Evolutionary conservation across 345 rosid species (phyloP).

Genomic region (Angophora floribunda): DNA sequence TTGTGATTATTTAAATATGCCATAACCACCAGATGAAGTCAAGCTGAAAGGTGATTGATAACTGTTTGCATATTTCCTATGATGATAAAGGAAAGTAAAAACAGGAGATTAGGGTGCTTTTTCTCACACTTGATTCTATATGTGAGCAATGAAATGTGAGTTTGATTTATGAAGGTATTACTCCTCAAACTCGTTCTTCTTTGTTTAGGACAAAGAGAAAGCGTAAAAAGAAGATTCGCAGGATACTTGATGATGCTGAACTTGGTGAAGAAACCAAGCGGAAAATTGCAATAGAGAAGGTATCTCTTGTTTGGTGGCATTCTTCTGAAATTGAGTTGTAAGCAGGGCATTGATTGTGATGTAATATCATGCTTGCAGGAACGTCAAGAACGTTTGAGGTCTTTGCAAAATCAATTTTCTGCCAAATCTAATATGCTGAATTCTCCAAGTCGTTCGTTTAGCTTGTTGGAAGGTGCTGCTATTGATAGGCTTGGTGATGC

Average conservation of each 20-base stretch:
- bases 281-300: constrained; percentile 98
- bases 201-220: constrained; percentile 52
- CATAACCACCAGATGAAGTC: not conserved
- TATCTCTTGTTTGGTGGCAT: constrained; percentile 6
- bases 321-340: not conserved
- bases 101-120: not conserved
- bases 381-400: constrained; percentile 92
- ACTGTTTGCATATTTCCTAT: not conserved
- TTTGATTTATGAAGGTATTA: not conserved
- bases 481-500: constrained; percentile 84
- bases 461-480: constrained; percentile 49
- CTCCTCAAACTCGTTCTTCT: constrained; percentile 5
- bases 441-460: constrained; percentile 31
- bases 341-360: constrained; percentile 4
- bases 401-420: constrained; percentile 67
- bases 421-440: constrained; percentile 43
- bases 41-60: not conserved
- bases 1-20: not conserved
- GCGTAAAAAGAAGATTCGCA: constrained; percentile 76
- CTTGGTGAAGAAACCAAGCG: constrained; percentile 95
- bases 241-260: constrained; percentile 97
- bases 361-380: constrained; percentile 41
- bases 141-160: not conserved
- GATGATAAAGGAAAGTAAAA: not conserved
- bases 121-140: not conserved